phyloP scores from a whole-genome alignment of 768 basidiomycete species.

The Lepiota venenata region DNA sequence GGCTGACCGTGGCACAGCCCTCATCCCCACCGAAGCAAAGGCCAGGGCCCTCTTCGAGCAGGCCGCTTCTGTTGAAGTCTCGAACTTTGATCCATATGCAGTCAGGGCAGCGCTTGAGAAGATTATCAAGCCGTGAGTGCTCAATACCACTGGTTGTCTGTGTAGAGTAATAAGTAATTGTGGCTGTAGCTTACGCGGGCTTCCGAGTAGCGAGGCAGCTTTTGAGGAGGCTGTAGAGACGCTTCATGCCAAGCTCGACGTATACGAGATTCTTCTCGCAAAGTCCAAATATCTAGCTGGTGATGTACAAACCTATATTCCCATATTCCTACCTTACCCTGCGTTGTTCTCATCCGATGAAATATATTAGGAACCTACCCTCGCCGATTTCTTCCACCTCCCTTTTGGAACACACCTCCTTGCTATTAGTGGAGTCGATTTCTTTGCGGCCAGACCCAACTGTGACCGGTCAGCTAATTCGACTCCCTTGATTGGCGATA shows the following conservation, averaged over 20 bases:
- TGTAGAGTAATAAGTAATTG: not conserved
- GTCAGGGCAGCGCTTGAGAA: slow-evolving; percentile 41
- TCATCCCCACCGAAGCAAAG: slow-evolving; percentile 49
- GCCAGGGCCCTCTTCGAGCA: slow-evolving; percentile 41
- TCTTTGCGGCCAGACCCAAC: slow-evolving; percentile 38
- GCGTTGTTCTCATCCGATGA: not conserved
- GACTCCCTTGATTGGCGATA: not conserved
- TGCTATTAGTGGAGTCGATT: slow-evolving; percentile 22
- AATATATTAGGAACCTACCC: slow-evolving; percentile 33
- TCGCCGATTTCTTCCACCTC: slow-evolving; percentile 46
- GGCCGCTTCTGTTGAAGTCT: slow-evolving; percentile 47
- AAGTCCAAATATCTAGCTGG: slow-evolving; percentile 56
- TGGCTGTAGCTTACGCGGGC: slow-evolving; percentile 1
- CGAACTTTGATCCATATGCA: slow-evolving; percentile 46
- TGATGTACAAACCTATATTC: slow-evolving; percentile 33
- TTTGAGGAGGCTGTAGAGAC: slow-evolving; percentile 23
- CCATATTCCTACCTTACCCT: too few species aligned
- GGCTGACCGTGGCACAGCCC: slow-evolving; percentile 41
- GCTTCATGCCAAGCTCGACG: slow-evolving; percentile 40
- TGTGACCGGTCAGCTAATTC: slow-evolving; percentile 32
- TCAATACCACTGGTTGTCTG: not conserved
- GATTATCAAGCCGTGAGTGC: slow-evolving; percentile 46
- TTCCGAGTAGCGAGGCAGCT: slow-evolving; percentile 18
- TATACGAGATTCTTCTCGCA: slow-evolving; percentile 48
- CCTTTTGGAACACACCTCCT: slow-evolving; percentile 30